Evolutionary conservation across 108 stramenopile genomes (phyloP), one percentile per base, ranked within the genome.

Genomic region (Licmophora abbreviata): DNA sequence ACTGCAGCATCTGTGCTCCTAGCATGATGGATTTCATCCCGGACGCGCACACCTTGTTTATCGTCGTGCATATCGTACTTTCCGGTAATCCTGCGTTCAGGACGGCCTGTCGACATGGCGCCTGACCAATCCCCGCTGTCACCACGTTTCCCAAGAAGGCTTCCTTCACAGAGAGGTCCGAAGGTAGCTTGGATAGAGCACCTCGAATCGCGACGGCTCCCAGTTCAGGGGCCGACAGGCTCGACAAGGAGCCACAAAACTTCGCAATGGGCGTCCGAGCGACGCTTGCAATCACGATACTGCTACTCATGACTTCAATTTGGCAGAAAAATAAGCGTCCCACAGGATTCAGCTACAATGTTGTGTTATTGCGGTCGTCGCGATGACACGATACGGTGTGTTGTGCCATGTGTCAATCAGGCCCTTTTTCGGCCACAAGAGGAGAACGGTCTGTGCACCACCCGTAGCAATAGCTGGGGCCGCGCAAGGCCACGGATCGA

Each of bases 21-120:
- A 89, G 44, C 83, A 85, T 93, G 35, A 81, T 69, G 12, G 76
- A 66, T 54, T 92, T 98, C 96, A 99, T 95, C 10, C 97, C 97
- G 17, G 76, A 80, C 4, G 97, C 96, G 59, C 98, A 99, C 10
- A 99, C 96, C 63, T 99, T 97, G 71, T 96, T 96, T 25, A 96
- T 56, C 20, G 56, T 87, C 6, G 86, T 85, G 31, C 73, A 72
- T 32, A 93, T 61, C 1, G 81, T 77, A 3, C 53, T 51, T 48
- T 74, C 74, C 4, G 63, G 65, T 34, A 88, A 27, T 3, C 76
- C 79, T 11, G 76, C 71, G 12, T 66, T 63, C 41, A 72, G 48
- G 9, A 77, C 73, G 12, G 88, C 88, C 60, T 85, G 88, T n/a
- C 88, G 65, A 37, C 93, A 82, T 0, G 96, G 97, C 18, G 97